Evolutionary conservation across 2,329 filamentous ascomycete species (phyloP), one percentile per base, ranked within the genome.

Genomic region (Fusarium continuum): DNA sequence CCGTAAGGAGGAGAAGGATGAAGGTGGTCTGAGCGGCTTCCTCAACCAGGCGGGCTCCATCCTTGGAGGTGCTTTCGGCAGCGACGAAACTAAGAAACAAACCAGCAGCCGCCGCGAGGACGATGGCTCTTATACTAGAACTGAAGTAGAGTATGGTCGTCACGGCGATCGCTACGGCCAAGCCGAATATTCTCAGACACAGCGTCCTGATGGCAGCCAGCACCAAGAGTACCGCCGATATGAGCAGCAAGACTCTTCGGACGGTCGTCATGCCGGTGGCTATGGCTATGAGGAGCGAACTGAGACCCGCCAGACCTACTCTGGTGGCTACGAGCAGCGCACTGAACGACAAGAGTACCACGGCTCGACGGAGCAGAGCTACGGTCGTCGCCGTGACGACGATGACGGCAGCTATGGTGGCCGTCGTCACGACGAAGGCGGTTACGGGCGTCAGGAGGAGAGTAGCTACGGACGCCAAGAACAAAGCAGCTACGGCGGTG

Each of bases 1-100:
- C 23, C 68, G 62, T 10, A 60, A 74, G 34, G 65, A 70, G 81
- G 83, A 68, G 8, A 82, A 83, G 55, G 82, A 88, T 66, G 87
- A 87, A 41, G 87, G 88, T 44, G 85, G 85, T 10, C 74, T 92
- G 2, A 89, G 90, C 25, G 88, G 89, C 20, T 78, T 96, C 36
- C 80, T 96, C 11, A 89, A 88, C 50, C 86, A 88, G 28, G 89
- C 91, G 25, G 84, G 84, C 29, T 86, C 85, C 32, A 77, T 93
- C 14, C 83, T 96, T 8, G 85, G 88, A 10, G 83, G 84, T 11
- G 83, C 83, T 13, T 84, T 90, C 47, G 80, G 81, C 45, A 79
- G 80, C 29, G 78, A 84, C 28, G 80, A 87, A 39, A 86, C 82
- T 53, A 81, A 86, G 69, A 79, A 77, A 41, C 84, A 83, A 64